Base-by-base conservation (phyloP, 768 basidiomycete genomes). In the Lenzites betulinus region DNA sequence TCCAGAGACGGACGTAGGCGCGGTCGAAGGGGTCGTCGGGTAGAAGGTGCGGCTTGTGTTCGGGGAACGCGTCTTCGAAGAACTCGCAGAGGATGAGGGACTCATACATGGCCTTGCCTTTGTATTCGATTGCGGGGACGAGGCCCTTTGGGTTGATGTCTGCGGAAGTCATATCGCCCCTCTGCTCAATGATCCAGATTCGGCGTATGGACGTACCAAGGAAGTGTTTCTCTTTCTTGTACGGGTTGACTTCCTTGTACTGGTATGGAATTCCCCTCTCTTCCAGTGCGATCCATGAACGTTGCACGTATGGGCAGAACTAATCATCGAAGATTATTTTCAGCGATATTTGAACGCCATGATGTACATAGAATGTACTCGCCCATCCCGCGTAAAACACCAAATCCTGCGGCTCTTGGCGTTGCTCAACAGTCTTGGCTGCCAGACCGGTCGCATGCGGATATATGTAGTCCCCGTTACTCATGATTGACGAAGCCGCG, bases 101-200 rank as follows among this genome's bases (percentile, higher is more conserved):
- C 64, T 89, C 88, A 73, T 89, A 86, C 5, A 90, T 68, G 1
- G 85, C 82, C 57, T 78, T 80, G 18, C 75, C 76, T 35, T 74
- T 68, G 56, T 82, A 81, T 53, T 82, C 80, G 68, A 85, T 76
- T 0, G 81, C 76, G 0, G 88, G 88, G 12, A 90, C 87, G 44
- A 89, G 79, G 6, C 89, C 88, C 66, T 84, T 86, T 0, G 89
- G 88, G 60, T 88, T 88, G 65, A 90, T 79, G 35, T 76, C 77
- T 76, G 22, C 66, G 64, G 39, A 69, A 43, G 44, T 13, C 38
- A 13, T 23, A 2, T 35, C 11, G 12, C 13, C 33, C 12, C 1
- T 33, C 30, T 33, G 4, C 65, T 66, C 39, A 69, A 41, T 13
- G 43, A n/a, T 22, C 9, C 33, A 20, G 8, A 26, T 36, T 7